These are phyloP conservation scores for Typha latifolia DNA, from an alignment of 176 grass and related monocot species.

Conservation along the genomic window DNA sequence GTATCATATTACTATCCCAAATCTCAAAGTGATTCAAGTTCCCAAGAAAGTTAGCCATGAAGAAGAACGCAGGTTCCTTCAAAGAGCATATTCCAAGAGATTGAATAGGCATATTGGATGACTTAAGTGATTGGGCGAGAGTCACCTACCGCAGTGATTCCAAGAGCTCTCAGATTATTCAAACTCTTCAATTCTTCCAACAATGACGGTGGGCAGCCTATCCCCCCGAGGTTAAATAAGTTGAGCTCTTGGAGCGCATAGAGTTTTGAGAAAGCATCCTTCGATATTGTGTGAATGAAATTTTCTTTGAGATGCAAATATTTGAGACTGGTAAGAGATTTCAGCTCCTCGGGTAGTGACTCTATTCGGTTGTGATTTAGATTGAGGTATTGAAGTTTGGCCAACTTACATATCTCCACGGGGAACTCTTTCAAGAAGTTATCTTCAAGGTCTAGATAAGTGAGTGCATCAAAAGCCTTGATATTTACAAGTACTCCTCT, in stretches of 20 bases:
- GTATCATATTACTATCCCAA: not conserved
- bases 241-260: slow-evolving; percentile 13
- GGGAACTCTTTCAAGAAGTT: slow-evolving; percentile 11
- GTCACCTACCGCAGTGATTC: slow-evolving; percentile 8
- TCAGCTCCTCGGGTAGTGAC: slow-evolving; percentile 9
- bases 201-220: not conserved
- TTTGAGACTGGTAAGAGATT: slow-evolving; percentile 17
- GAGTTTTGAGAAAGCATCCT: slow-evolving; percentile 9
- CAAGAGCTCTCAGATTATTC: slow-evolving; percentile 17
- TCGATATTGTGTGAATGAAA: slow-evolving; percentile 3
- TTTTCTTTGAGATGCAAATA: slow-evolving; percentile 17
- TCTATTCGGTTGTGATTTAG: slow-evolving; percentile 3
- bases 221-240: slow-evolving; percentile 4
- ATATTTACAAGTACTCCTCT: not conserved
- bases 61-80: not conserved
- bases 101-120: not conserved
- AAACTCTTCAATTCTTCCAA: slow-evolving; percentile 17
- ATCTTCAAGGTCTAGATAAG: slow-evolving; percentile 21
- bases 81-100: slow-evolving; percentile 1
- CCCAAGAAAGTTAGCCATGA: slow-evolving; percentile 8
- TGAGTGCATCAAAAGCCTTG: not conserved
- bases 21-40: slow-evolving; percentile 11
- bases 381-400: slow-evolving; percentile 22
- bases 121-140: slow-evolving; percentile 1
- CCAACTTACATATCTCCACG: slow-evolving; percentile 15